Evolutionary conservation across 768 basidiomycete species (phyloP).

Genomic region (Pleurotus tuber-regium): DNA sequence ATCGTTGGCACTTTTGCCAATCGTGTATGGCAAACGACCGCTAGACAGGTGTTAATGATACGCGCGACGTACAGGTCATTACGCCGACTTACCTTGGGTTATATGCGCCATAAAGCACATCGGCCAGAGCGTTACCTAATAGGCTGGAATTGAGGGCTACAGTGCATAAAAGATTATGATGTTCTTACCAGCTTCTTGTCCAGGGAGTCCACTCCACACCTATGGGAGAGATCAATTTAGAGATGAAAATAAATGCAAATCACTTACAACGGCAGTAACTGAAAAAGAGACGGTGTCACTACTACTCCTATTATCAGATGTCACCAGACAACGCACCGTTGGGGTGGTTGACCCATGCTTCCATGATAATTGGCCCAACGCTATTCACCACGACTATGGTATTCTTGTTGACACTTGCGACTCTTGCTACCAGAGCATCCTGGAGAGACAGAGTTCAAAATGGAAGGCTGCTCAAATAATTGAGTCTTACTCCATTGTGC

Average conservation of each 20-base stretch:
- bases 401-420: conserved; percentile 65
- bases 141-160: no score
- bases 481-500: conserved; percentile 71
- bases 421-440: conserved; percentile 65
- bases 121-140: conserved; percentile 49
- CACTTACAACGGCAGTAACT: conserved; percentile 38
- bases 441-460: no score
- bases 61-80: not conserved
- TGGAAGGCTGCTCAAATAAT: no score
- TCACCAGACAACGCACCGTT: no score
- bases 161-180: no score
- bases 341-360: conserved; percentile 70
- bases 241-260: not conserved
- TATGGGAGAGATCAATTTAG: conserved; percentile 12
- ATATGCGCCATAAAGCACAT: conserved; percentile 57
- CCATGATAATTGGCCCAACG: conserved; percentile 56
- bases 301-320: no score
- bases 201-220: conserved; percentile 56
- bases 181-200: conserved; percentile 67
- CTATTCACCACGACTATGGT: conserved; percentile 70
- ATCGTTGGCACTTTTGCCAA: conserved; percentile 51
- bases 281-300: no score
- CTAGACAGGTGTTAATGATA: conserved; percentile 21
- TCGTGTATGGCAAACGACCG: conserved; percentile 48
- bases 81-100: conserved; percentile 46